Evolutionary conservation across 2,329 filamentous ascomycete species (phyloP), one percentile per base, ranked within the genome.

Genomic region (Phaeophleospora eucalypticola): DNA sequence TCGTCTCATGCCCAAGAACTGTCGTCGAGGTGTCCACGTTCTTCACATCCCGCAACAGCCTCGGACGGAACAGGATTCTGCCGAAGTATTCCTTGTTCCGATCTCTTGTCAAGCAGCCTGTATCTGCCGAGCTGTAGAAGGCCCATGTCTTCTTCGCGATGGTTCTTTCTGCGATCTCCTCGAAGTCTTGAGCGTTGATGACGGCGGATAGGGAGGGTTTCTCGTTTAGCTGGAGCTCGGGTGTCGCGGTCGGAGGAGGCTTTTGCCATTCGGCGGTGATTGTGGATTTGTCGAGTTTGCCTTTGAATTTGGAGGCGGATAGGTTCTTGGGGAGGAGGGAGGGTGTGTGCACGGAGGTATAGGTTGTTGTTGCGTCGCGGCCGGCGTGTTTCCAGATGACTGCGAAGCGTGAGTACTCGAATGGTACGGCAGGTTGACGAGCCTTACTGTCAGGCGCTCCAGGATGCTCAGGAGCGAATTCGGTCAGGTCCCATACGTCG

Each of bases 401-500:
- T 70, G 60, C 9, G 9, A 14, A 14, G 16, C n/a, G 18, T 47
- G 15, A 48, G 18, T 33, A 61, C 59, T 59, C 38, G 55, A 51
- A 40, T 36, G 35, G 15, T 18, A 16, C 9, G 20, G 15, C 12
- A 17, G 36, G 19, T 6, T 10, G 18, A 20, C 19, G 15, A 17
- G 15, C 18, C 57, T 49, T 63, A 72, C 77, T 76, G 36, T 68
- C 72, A 44, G 77, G 69, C 17, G 80, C 80, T 20, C 81, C 80
- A 4, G 80, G 79, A 63, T 83, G 80, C 48, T 80, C 72, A 16
- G 76, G 75, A 16, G 80, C 71, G 61, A 87, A 86, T n/a, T 80
- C 73, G 14, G 80, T 84, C 41, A 87, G 68, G 63, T 87, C 81
- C 71, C 82, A 86, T 20, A 86, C 80, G 56, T 78, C 75, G 32